Evolutionary conservation across 2,329 filamentous ascomycete genomes (phyloP), one percentile per base, ranked within the genome.

Genomic region (Cordyceps farinosa): DNA sequence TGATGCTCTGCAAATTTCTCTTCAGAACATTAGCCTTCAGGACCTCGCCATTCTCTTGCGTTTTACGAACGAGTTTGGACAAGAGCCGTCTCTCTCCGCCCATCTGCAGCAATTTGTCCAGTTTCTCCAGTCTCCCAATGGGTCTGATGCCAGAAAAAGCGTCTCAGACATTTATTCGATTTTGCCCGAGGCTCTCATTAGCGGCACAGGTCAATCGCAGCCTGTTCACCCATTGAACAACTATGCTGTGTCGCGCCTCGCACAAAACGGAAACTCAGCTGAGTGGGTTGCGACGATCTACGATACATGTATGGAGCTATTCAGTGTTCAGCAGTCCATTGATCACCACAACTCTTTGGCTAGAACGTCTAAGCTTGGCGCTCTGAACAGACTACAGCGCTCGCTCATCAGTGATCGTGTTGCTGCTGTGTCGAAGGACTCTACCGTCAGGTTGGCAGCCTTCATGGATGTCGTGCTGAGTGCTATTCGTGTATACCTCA

Each of bases 171-270:
- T 79, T 3, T 79, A 80, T 63, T 69, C 68, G 9, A 65, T 66
- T 3, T 66, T 81, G 1, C 71, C 75, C 3, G 66, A 55, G 29
- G 34, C 17, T 38, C 52, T 66, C 5, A 61, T 66, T 58, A 66
- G 65, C 52, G 53, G 38, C 1, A 22, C 34, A 54, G 66, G 57
- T 13, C 63, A 11, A 40, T 36, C 72, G 56, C 76, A 86, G 77
- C 82, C 86, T 3, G 71, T 88, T 9, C 84, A 89, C 67, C 81
- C 86, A 13, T 72, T 88, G 22, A 81, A 85, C 65, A 89, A 89
- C 67, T 78, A 80, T 2, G 77, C 79, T 2, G 71, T 86, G n/a
- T 72, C 83, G 3, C 75, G 77, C 6, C 68, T 86, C 3, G 70
- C 86, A 36, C 73, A 78, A 17, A 65, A 69, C 3, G 67, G 69